These are phyloP conservation scores for Ceriops zippeliana DNA, from an alignment of 345 rosid species.

Conservation along the genomic window DNA sequence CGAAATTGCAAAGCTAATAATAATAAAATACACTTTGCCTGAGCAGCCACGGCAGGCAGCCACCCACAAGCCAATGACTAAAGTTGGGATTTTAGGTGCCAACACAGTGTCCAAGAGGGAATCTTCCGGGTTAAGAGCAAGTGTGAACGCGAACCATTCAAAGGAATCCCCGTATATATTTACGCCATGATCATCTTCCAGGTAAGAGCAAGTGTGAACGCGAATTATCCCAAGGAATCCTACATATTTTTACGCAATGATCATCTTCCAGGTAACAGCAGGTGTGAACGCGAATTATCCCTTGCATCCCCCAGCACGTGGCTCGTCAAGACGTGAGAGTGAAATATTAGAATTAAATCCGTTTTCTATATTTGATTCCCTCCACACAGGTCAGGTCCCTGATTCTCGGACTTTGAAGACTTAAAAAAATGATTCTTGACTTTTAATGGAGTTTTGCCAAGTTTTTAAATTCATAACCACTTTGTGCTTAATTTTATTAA, in stretches of 20 bases:
- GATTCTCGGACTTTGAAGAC: neutral
- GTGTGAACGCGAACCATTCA: constrained; percentile 36
- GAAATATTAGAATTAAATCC: neutral
- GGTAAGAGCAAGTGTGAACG: constrained; percentile 32
- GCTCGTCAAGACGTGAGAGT: neutral
- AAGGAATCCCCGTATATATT: constrained; percentile 25
- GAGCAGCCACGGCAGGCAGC: neutral
- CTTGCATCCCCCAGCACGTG: neutral
- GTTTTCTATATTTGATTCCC: neutral
- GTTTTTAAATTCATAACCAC: no score
- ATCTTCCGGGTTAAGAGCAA: constrained; percentile 12
- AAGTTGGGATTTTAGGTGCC: constrained; percentile 21
- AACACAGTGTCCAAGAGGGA: constrained; percentile 16
- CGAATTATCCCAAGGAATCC: constrained; percentile 26
- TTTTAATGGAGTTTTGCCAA: no score
- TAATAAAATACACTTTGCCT: no score
- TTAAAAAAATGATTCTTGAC: no score
- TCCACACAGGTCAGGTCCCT: neutral
- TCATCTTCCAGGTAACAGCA: no score
- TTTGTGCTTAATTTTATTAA: no score
- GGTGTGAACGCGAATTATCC: neutral
- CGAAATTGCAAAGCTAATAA: no score
- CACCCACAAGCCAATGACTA: neutral
- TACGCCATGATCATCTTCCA: constrained; percentile 15
- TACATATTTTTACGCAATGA: neutral